phyloP scores from a whole-genome alignment of 306 rosid species.

The Cajanus cajan region DNA sequence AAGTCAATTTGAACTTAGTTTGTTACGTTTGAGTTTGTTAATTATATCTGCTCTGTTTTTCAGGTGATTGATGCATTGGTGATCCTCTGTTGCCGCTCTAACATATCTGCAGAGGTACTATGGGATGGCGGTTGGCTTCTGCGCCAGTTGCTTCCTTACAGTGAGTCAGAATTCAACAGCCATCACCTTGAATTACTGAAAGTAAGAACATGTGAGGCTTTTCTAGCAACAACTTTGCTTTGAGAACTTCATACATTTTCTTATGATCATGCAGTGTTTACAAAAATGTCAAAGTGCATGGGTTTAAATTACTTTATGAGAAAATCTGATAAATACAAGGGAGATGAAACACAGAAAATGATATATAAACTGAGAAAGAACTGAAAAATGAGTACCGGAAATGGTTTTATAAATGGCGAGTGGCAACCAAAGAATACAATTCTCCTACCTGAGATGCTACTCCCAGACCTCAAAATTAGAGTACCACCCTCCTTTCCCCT shows the following conservation, averaged over 20 bases:
- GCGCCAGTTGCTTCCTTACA: slow-evolving; percentile 90
- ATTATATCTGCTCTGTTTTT: slow-evolving; percentile 24
- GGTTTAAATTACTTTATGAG: background rate
- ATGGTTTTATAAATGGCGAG: background rate
- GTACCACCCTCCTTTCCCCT: background rate
- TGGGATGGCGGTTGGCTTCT: slow-evolving; percentile 99
- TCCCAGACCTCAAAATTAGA: background rate
- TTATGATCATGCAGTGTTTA: slow-evolving; percentile 7
- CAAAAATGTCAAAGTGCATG: background rate
- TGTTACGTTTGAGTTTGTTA: slow-evolving; percentile 8
- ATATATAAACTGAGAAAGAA: too few relatives aligned
- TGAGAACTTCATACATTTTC: background rate
- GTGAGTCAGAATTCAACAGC: slow-evolving; percentile 72
- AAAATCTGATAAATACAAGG: too few relatives aligned
- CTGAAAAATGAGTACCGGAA: background rate
- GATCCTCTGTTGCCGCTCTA: slow-evolving; percentile 78
- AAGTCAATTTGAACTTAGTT: slow-evolving; percentile 11
- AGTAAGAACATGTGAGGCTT: slow-evolving; percentile 47
- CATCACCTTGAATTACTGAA: slow-evolving; percentile 70
- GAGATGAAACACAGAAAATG: too few relatives aligned
- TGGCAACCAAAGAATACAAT: background rate
- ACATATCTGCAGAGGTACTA: slow-evolving; percentile 78
- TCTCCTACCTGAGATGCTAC: background rate
- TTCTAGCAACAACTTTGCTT: background rate
- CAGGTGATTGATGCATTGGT: slow-evolving; percentile 93